Conservation (phyloP, 2,329 filamentous ascomycete species). For the Fusarium sp. region DNA sequence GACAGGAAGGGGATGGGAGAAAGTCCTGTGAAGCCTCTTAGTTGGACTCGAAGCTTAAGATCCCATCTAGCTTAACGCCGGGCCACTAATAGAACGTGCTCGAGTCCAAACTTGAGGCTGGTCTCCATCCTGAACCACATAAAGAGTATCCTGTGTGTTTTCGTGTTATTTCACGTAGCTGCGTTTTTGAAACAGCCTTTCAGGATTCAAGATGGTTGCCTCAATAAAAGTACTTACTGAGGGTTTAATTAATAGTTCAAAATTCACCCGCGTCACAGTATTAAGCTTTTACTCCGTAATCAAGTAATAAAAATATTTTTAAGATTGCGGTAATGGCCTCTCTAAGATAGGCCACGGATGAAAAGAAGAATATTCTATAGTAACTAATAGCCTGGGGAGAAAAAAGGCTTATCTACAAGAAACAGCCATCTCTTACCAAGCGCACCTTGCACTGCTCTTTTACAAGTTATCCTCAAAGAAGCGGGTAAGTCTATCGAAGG, state of each 20-base stretch:
- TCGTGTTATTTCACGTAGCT: background rate
- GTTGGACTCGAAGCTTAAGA: too few relatives aligned
- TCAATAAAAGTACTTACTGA: background rate
- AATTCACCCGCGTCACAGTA: background rate
- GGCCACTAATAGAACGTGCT: background rate
- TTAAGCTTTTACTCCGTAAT: background rate
- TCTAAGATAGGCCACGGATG: background rate
- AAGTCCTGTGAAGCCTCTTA: background rate
- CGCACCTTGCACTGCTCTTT: background rate
- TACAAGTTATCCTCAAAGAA: background rate
- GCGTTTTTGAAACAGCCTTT: background rate
- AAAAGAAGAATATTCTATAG: background rate
- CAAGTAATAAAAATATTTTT: background rate
- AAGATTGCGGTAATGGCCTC: background rate
- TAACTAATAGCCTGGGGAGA: background rate
- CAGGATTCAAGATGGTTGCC: background rate
- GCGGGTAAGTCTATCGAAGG: slow-evolving; percentile 41
- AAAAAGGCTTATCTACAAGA: background rate
- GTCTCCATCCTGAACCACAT: background rate
- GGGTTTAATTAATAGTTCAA: background rate
- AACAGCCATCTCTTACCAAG: background rate
- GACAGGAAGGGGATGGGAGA: background rate
- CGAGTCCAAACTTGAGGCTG: background rate
- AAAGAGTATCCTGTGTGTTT: background rate
- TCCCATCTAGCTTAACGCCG: background rate